Evolutionary conservation across 208 protist species (phyloP).

Genomic region (Leishmania arabica): DNA sequence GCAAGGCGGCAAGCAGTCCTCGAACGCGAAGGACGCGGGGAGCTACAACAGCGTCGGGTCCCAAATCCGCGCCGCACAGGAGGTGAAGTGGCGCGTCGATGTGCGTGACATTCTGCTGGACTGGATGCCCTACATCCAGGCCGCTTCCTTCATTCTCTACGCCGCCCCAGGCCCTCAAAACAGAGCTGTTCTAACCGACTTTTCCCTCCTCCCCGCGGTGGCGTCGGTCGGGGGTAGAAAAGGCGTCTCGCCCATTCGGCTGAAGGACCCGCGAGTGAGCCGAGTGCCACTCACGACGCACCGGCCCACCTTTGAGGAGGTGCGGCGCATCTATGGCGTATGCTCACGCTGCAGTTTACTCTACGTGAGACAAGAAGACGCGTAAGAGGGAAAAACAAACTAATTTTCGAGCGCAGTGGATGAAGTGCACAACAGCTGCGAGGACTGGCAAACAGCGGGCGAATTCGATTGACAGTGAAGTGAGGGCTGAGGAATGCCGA

Average conservation of each 20-base stretch:
- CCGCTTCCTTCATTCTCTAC: slow-evolving; percentile 77
- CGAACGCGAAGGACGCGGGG: slow-evolving; percentile 70
- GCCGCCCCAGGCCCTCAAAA: slow-evolving; percentile 88
- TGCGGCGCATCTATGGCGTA: slow-evolving; percentile 69
- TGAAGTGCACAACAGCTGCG: background rate
- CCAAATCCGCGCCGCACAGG: slow-evolving; percentile 85
- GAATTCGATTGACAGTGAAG: background rate
- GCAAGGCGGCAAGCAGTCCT: slow-evolving; percentile 91
- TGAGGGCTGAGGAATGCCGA: background rate
- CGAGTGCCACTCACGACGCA: slow-evolving; percentile 86
- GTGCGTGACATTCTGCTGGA: slow-evolving; percentile 73
- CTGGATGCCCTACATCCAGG: slow-evolving; percentile 78
- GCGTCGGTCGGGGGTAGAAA: slow-evolving; percentile 14
- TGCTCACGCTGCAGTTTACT: slow-evolving; percentile 53
- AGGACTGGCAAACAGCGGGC: background rate
- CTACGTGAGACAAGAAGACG: slow-evolving; percentile 34
- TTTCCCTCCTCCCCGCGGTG: slow-evolving; percentile 30
- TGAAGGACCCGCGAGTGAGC: slow-evolving; percentile 73
- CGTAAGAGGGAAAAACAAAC: background rate
- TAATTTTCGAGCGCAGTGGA: no score
- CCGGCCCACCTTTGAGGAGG: slow-evolving; percentile 81
- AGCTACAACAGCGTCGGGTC: slow-evolving; percentile 85
- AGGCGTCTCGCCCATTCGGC: slow-evolving; percentile 53
- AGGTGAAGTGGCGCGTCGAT: slow-evolving; percentile 84
- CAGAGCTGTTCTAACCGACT: slow-evolving; percentile 73